Base-by-base conservation (phyloP, 257 asterid species). In the Penstemon barbatus region DNA sequence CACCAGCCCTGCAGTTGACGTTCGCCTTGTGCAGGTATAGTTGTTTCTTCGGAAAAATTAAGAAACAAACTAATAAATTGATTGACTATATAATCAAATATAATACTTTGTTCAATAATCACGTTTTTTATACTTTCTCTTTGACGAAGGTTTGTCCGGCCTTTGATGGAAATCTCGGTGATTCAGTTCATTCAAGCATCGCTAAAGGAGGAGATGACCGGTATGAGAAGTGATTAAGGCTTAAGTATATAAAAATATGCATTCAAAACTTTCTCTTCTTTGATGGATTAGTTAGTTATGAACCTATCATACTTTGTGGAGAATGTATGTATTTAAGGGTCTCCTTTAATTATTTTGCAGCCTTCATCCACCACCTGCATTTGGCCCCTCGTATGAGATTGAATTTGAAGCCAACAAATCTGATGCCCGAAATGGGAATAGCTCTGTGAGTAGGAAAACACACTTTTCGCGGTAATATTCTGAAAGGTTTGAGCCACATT, bases 1-100 rank as follows among this genome's bases (percentile, higher is more conserved):
- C 73, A 87, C 85, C 49, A 76, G 86, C 36, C 90, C 92, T 45
- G 97, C 97, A 41, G 86, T 90, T 76, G 98, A 92, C 63, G 93
- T 90, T 53, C 98, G 91, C 70, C 87, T 75, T 19, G 90, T 90
- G 80, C 95, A 85, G 96, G 98, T 92, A 78, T 56, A 1, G 33
- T 25, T 25, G 33, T 25, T 25, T 25, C 33, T 25, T 25, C 33
- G 33, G 33, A 25, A 25, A 25, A 25, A 25, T 25, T 25, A 25
- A 25, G 33, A 25, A 25, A 25, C 33, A 25, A 25, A 1, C 33
- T 25, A 25, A 25, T 25, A 25, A 25, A 25, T 25, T 25, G 33
- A 25, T 25, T 25, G 33, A 25, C 33, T 25, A 25, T 25, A 25
- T 1, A 25, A 65, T 66, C 60, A 7, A 8, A 12, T 8, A 36